Evolutionary conservation across 2,329 filamentous ascomycete species (phyloP).

Genomic region (Ampelomyces quisqualis): DNA sequence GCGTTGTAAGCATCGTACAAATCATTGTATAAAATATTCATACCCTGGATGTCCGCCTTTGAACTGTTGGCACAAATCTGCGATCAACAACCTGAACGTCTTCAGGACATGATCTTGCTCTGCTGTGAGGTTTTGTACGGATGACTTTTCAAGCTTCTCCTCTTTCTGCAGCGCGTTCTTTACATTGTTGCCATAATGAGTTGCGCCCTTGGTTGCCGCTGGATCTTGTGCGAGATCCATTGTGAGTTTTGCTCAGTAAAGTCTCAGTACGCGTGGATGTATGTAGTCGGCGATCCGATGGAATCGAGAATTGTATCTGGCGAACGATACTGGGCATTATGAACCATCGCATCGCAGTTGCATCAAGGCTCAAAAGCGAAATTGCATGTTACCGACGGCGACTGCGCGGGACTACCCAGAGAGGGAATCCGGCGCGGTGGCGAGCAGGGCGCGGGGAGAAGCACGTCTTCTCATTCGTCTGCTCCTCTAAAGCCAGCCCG

Average conservation of each 20-base stretch:
- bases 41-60: conserved; percentile 69
- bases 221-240: conserved; percentile 23
- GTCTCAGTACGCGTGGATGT: too few relatives aligned
- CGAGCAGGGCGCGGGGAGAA: not conserved
- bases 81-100: conserved; percentile 63
- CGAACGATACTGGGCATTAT: too few relatives aligned
- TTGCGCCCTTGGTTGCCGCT: conserved; percentile 13
- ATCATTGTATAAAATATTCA: conserved; percentile 12
- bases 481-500: conserved; percentile 1
- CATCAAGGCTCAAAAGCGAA: not conserved
- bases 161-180: conserved; percentile 25
- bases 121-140: conserved; percentile 21
- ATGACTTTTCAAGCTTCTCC: conserved; percentile 21
- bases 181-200: conserved; percentile 28
- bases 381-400: not conserved
- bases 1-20: conserved; percentile 8
- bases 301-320: too few relatives aligned
- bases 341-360: not conserved
- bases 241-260: not conserved
- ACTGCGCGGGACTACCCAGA: conserved; percentile 4
- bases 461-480: not conserved
- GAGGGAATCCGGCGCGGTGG: conserved; percentile 7
- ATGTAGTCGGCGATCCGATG: too few relatives aligned
- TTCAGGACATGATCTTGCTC: conserved; percentile 57
- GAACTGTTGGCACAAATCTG: conserved; percentile 70